Conservation (phyloP, 1,284 basidiomycete species). For the Ustilago vetiveriae region DNA sequence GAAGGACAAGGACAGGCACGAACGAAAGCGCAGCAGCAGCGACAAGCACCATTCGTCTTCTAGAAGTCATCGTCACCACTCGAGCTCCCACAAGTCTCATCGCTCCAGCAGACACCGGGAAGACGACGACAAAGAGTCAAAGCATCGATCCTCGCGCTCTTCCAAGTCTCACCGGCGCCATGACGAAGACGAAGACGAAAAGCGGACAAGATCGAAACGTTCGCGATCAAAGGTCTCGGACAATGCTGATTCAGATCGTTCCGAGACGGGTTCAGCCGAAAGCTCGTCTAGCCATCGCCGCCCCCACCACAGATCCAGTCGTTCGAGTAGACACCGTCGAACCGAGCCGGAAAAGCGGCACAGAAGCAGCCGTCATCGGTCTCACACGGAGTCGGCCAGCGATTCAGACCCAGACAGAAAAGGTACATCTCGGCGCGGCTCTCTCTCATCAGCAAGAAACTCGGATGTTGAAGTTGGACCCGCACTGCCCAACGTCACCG, state of each 20-base stretch:
- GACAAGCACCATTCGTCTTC: slow-evolving; percentile 30
- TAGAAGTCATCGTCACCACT: slow-evolving; percentile 21
- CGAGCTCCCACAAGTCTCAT: slow-evolving; percentile 18
- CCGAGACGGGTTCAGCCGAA: slow-evolving; percentile 12
- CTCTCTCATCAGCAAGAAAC: not conserved
- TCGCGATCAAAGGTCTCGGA: slow-evolving; percentile 18
- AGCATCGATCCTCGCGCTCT: slow-evolving; percentile 15
- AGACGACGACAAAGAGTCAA: slow-evolving; percentile 22
- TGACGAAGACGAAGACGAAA: slow-evolving; percentile 9
- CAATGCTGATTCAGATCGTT: slow-evolving; percentile 1
- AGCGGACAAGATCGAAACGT: slow-evolving; percentile 16
- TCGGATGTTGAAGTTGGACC: slow-evolving; percentile 34
- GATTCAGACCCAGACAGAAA: slow-evolving; percentile 5
- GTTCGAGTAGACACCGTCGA: slow-evolving; percentile 12
- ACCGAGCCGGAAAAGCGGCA: slow-evolving; percentile 12
- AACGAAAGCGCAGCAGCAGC: slow-evolving; percentile 17
- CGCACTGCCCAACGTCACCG: slow-evolving; percentile 18
- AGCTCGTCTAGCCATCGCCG: slow-evolving; percentile 16
- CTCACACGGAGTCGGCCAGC: slow-evolving; percentile 6
- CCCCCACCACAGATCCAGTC: slow-evolving; percentile 19
- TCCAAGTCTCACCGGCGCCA: slow-evolving; percentile 17
- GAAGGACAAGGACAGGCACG: slow-evolving; percentile 13
- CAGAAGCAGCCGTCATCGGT: slow-evolving; percentile 17
- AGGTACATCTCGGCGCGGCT: not conserved
- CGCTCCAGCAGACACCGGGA: slow-evolving; percentile 23